phyloP scores from a whole-genome alignment of 2,329 filamentous ascomycete species.

The Periconia macrospinosa region DNA sequence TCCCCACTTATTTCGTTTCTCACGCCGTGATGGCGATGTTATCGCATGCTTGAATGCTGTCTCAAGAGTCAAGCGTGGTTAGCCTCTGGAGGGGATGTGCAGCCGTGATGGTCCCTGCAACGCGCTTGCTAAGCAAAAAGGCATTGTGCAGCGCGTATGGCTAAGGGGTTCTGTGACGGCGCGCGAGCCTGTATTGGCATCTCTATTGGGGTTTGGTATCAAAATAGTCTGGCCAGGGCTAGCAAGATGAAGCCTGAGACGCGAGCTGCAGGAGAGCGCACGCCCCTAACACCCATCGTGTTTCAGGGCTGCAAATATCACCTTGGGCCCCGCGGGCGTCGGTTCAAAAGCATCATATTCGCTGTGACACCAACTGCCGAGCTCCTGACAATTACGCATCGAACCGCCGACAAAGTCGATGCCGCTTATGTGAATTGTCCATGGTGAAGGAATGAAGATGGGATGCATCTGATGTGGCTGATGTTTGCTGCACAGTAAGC shows the following conservation, averaged over 20 bases:
- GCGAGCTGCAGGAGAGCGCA: conserved; percentile 27
- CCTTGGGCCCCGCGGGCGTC: not conserved
- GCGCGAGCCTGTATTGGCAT: conserved; percentile 14
- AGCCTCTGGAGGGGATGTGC: conserved; percentile 15
- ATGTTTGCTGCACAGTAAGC: not conserved
- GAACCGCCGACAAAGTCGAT: not conserved
- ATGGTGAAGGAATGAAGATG: no score
- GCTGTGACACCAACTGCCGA: not conserved
- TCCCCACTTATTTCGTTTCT: conserved; percentile 35
- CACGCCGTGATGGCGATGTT: conserved; percentile 24
- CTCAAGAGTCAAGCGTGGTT: conserved; percentile 18
- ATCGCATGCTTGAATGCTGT: conserved; percentile 32
- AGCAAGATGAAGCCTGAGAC: conserved; percentile 35
- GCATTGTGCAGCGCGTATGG: conserved; percentile 27
- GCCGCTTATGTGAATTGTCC: not conserved
- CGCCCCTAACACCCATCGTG: conserved; percentile 27
- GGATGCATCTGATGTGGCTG: not conserved
- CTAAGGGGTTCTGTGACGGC: conserved; percentile 16
- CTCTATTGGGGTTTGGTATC: conserved; percentile 32
- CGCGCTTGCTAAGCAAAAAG: conserved; percentile 22
- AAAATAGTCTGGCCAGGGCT: conserved; percentile 39
- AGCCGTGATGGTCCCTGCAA: conserved; percentile 16
- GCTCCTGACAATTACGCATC: not conserved
- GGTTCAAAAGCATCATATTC: not conserved
- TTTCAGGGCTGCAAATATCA: conserved; percentile 25